Conservation (phyloP, 345 rosid genomes). For the Moringa oleifera region DNA sequence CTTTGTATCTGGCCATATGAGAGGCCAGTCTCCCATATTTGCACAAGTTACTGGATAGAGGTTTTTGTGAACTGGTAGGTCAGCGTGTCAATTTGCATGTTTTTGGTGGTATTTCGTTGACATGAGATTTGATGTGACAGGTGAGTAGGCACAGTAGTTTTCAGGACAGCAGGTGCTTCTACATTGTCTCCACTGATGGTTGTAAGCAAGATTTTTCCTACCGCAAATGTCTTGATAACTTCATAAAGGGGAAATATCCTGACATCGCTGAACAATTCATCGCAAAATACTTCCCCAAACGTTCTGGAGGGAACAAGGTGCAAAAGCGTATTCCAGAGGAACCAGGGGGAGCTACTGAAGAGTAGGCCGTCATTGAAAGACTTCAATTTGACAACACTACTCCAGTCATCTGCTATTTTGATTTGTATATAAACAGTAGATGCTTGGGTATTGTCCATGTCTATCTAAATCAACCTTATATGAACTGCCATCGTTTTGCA, state of each 20-base stretch:
- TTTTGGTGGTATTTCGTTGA: too few species aligned
- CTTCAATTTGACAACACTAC: too few species aligned
- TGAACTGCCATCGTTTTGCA: too few species aligned
- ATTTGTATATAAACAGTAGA: too few species aligned
- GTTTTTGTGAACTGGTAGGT: neutral
- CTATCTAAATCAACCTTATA: too few species aligned
- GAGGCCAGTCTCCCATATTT: too few species aligned
- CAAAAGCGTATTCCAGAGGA: slow-evolving; percentile 29
- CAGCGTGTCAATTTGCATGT: too few species aligned
- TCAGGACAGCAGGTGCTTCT: slow-evolving; percentile 66
- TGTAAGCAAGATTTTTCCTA: slow-evolving; percentile 70
- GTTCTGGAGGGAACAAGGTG: slow-evolving; percentile 32
- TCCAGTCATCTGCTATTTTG: too few species aligned
- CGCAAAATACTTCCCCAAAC: slow-evolving; percentile 51
- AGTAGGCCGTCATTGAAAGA: too few species aligned
- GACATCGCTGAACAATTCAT: slow-evolving; percentile 53
- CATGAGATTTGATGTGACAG: slow-evolving; percentile 28
- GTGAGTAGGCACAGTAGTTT: slow-evolving; percentile 57
- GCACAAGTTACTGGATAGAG: neutral
- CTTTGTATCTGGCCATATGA: too few species aligned
- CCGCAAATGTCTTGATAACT: slow-evolving; percentile 60
- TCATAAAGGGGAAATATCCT: slow-evolving; percentile 56
- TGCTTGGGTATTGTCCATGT: too few species aligned
- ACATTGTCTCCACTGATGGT: slow-evolving; percentile 65
- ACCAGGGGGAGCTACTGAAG: too few species aligned